Evolutionary conservation across 2,329 filamentous ascomycete genomes (phyloP).

Genomic region (Ilyonectria robusta): DNA sequence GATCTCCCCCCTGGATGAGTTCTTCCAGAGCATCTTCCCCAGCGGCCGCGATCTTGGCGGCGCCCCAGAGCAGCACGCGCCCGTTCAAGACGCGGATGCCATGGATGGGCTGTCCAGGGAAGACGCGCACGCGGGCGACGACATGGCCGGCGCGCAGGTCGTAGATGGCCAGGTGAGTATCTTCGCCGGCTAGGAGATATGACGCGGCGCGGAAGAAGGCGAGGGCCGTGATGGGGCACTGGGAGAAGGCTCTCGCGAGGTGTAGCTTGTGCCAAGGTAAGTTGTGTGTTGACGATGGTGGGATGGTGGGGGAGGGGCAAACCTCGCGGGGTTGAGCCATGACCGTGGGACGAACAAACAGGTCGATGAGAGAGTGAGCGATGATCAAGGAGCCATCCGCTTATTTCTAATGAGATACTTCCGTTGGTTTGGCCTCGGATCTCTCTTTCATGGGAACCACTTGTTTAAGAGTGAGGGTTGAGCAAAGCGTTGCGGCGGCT

Average conservation of each 20-base stretch:
- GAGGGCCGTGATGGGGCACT: slow-evolving; percentile 73
- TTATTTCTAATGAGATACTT: not conserved
- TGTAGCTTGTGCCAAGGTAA: slow-evolving; percentile 16
- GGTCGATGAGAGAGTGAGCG: not conserved
- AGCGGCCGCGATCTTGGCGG: slow-evolving; percentile 66
- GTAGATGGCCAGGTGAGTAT: slow-evolving; percentile 70
- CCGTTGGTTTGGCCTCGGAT: not conserved
- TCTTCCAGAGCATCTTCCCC: slow-evolving; percentile 43
- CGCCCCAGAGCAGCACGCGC: slow-evolving; percentile 78
- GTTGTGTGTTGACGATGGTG: slow-evolving; percentile 7
- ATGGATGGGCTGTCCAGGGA: slow-evolving; percentile 80
- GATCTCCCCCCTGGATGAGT: slow-evolving; percentile 38
- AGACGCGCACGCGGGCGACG: slow-evolving; percentile 66
- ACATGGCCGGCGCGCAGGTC: slow-evolving; percentile 54
- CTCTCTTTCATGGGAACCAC: not conserved
- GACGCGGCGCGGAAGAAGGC: slow-evolving; percentile 60
- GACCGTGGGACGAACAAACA: slow-evolving; percentile 6
- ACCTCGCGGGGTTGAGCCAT: slow-evolving; percentile 36
- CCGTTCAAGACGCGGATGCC: slow-evolving; percentile 70
- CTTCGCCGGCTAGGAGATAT: slow-evolving; percentile 72
- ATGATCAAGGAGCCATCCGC: slow-evolving; percentile 11
- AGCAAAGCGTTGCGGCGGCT: not conserved
- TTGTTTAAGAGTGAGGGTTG: not conserved
- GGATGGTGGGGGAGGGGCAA: slow-evolving; percentile 46
- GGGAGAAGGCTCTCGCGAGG: slow-evolving; percentile 56